Conservation (phyloP, 1,284 basidiomycete genomes). For the Pseudozyma tsukubaensis region DNA sequence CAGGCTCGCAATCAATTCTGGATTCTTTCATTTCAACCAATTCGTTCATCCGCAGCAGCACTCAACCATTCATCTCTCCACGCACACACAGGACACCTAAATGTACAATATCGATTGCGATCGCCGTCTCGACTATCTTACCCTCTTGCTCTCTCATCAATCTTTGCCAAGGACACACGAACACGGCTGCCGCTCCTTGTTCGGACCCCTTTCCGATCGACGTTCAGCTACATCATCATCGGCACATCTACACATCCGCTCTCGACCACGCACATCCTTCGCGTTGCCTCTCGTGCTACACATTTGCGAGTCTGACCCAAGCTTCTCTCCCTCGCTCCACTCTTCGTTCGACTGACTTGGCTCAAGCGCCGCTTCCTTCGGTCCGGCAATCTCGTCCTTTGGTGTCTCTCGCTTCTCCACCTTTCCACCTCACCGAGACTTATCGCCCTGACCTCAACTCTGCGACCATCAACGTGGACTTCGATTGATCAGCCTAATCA, state of each 20-base stretch:
- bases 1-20: too few relatives aligned
- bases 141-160: not conserved
- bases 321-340: not conserved
- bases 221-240: conserved; percentile 13
- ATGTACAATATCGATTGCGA: too few relatives aligned
- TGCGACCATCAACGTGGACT: not conserved
- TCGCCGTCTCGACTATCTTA: not conserved
- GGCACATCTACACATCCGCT: not conserved
- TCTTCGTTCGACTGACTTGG: not conserved
- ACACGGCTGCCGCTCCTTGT: not conserved
- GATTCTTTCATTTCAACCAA: too few relatives aligned
- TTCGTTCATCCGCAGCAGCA: too few relatives aligned
- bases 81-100: too few relatives aligned
- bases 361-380: conserved; percentile 2
- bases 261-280: not conserved
- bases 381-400: conserved; percentile 3
- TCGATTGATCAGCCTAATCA: not conserved
- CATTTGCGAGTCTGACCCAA: not conserved
- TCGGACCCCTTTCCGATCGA: not conserved
- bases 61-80: not conserved
- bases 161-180: not conserved
- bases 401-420: conserved; percentile 4
- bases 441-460: not conserved
- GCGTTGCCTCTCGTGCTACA: not conserved
- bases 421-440: not conserved